Evolutionary conservation across 139 green algal species (phyloP).

Genomic region (Closterium sp.): DNA sequence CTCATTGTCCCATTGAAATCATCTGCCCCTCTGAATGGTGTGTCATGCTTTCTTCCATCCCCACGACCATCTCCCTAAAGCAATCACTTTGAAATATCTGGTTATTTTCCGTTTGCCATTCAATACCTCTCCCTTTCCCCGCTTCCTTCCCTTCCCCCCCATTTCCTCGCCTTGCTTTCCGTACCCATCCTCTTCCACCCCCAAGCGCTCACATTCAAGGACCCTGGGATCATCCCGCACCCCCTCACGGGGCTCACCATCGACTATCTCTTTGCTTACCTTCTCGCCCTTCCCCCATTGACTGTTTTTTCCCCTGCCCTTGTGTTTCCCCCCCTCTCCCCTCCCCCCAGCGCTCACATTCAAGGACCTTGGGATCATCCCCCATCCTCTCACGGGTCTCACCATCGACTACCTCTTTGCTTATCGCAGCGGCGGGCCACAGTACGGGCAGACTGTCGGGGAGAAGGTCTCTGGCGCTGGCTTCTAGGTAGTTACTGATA

Average conservation of each 20-base stretch:
- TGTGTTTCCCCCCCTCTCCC: background rate
- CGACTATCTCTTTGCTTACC: conserved; percentile 47
- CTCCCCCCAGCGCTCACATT: conserved; percentile 35
- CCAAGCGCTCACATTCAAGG: conserved; percentile 29
- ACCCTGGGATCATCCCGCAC: conserved; percentile 26
- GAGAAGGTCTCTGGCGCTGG: conserved; percentile 24
- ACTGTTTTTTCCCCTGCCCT: conserved; percentile 27
- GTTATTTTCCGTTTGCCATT: too few species aligned
- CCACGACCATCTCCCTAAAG: too few species aligned
- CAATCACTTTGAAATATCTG: too few species aligned
- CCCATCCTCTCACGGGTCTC: conserved; percentile 19
- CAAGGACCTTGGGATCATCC: conserved; percentile 35
- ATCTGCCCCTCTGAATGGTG: too few species aligned
- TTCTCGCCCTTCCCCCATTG: conserved; percentile 16
- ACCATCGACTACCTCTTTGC: conserved; percentile 48
- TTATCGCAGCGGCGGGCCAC: conserved; percentile 43
- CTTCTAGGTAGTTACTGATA: too few species aligned
- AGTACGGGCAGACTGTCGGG: conserved; percentile 30
- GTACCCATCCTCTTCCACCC: background rate
- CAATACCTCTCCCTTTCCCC: too few species aligned
- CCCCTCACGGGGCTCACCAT: conserved; percentile 36
- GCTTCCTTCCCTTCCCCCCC: conserved; percentile 30
- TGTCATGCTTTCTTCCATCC: background rate
- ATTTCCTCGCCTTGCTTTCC: background rate
- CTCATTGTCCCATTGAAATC: too few species aligned